Evolutionary conservation across 1,139 yeast species (phyloP), one percentile per base, ranked within the genome.

Genomic region (Williopsis jadinii): DNA sequence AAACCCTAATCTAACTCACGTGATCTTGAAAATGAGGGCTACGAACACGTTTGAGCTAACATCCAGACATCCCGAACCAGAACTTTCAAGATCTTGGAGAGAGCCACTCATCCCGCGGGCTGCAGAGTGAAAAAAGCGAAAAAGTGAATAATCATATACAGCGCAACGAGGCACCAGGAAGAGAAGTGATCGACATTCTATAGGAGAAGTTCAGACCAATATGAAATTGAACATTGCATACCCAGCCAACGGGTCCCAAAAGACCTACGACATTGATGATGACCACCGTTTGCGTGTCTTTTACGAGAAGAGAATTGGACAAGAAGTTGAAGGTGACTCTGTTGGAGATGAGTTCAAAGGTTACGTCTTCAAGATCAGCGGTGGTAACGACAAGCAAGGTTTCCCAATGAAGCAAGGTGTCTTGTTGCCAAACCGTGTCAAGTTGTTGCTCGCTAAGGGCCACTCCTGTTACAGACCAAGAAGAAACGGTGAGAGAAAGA

Each of bases 381-480:
- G 98, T 70, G 98, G 98, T 84, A 94, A 94, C 85, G 98, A 92
- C 80, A 92, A 92, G 79, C 98, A 92, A 80, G 98, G 98, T 80
- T 94, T 92, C 96, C 97, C 98, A 77, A 92, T 94, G 98, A 92
- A 90, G 76, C 98, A 92, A 78, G 97, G 97, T 83, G 98, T 92
- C 59, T 79, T 92, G 82, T 95, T 87, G 80, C 97, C 98, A 75
- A 87, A 95, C 82, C 95, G 98, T 84, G 97, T 94, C 65, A 88
- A 86, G 73, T 83, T 92, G 66, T 81, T 94, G 70, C 80, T 92
- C 70, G 71, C 95, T 62, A 82, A 86, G 76, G 96, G 95, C 66
- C 85, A 78, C 80, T 86, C 97, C 66, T 90, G 97, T 83, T 92
- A 92, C 95, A 92, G 98, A 81, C 95, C 96, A 74, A 94, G 98